Conservation (phyloP, 1,284 basidiomycete species). For the Ceratobasidium sp. region DNA sequence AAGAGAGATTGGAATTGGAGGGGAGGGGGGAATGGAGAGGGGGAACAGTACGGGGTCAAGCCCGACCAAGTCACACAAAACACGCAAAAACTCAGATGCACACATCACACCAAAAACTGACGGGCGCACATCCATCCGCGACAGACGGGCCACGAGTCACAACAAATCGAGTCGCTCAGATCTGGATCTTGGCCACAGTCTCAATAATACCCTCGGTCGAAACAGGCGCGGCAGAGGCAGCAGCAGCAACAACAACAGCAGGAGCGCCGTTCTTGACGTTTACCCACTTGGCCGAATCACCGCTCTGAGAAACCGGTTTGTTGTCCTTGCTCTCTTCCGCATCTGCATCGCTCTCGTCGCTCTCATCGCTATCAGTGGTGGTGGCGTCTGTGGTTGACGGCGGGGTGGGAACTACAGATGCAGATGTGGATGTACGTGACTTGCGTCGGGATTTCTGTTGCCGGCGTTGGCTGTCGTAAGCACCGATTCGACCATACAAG, state of each 20-base stretch:
- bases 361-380: constrained; percentile 39
- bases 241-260: constrained; percentile 27
- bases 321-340: constrained; percentile 9
- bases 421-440: constrained; percentile 36
- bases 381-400: constrained; percentile 28
- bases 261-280: constrained; percentile 35
- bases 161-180: neutral
- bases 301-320: neutral
- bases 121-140: neutral
- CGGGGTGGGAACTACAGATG: constrained; percentile 21
- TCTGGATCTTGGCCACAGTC: constrained; percentile 22
- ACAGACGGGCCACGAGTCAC: neutral
- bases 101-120: constrained; percentile 15
- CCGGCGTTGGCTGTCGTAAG: constrained; percentile 14
- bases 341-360: constrained; percentile 43
- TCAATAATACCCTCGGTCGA: constrained; percentile 45
- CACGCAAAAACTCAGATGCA: neutral
- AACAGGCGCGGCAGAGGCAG: constrained; percentile 41
- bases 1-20: too few species aligned
- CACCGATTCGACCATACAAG: constrained; percentile 31
- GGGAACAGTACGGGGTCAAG: neutral
- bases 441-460: constrained; percentile 6
- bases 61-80: constrained; percentile 1
- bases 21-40: neutral
- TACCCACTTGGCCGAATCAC: constrained; percentile 44